These are phyloP conservation scores for Linum tenue DNA, from an alignment of 345 rosid species.

Conservation along the genomic window DNA sequence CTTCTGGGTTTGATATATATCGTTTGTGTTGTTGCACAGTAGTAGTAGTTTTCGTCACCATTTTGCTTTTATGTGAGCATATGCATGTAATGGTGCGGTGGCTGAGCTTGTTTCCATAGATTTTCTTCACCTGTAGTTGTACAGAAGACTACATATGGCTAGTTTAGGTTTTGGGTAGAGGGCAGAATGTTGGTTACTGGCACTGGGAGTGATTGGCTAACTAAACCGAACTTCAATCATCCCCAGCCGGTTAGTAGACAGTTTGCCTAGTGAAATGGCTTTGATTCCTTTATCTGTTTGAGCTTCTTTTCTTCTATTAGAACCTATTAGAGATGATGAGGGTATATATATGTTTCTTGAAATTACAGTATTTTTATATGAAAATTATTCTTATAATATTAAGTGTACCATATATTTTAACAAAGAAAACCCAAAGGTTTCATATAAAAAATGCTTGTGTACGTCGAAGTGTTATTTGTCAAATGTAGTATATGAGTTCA, in stretches of 20 bases:
- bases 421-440: no score
- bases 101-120: background rate
- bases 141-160: background rate
- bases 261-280: background rate
- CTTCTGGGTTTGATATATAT: background rate
- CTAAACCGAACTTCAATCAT: no score
- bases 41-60: slow-evolving; percentile 14
- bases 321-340: slow-evolving; percentile 14
- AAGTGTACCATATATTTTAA: no score
- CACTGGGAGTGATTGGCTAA: slow-evolving; percentile 6
- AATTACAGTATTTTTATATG: no score
- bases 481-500: no score
- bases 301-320: no score
- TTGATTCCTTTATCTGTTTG: background rate
- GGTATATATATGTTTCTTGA: no score
- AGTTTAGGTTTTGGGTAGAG: background rate
- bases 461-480: no score
- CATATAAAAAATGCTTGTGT: no score
- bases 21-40: background rate
- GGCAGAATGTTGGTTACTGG: slow-evolving; percentile 33
- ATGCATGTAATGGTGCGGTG: slow-evolving; percentile 19
- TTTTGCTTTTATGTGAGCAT: no score
- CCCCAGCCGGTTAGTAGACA: background rate
- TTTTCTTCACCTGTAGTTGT: slow-evolving; percentile 24
- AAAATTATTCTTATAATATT: no score